Evolutionary conservation across 2,329 filamentous ascomycete genomes (phyloP).

Genomic region (Cladosporium cucumerinum): DNA sequence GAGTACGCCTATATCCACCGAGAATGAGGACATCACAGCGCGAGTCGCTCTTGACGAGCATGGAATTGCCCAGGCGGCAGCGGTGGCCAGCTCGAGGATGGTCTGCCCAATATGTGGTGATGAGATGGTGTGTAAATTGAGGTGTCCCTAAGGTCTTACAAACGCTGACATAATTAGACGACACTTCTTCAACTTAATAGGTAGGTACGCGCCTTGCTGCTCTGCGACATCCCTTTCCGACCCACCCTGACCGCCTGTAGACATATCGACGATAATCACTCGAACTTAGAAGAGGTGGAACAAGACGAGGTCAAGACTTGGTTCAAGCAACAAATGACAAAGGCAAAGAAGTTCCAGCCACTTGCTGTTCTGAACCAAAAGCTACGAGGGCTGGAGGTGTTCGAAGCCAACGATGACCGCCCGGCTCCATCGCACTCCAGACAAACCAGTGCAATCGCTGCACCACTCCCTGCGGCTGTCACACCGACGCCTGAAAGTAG

Average conservation of each 20-base stretch:
- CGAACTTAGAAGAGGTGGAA: slow-evolving; percentile 80
- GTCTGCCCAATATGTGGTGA: slow-evolving; percentile 97
- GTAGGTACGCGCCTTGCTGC: slow-evolving; percentile 38
- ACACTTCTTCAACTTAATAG: slow-evolving; percentile 89
- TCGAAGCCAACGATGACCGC: slow-evolving; percentile 78
- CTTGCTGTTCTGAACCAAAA: slow-evolving; percentile 91
- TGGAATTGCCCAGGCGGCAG: slow-evolving; percentile 53
- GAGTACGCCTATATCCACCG: slow-evolving; percentile 65
- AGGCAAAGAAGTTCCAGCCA: slow-evolving; percentile 89
- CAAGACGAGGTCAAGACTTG: slow-evolving; percentile 95
- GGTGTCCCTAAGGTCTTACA: not conserved
- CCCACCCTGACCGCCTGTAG: slow-evolving; percentile 38
- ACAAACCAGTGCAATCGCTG: slow-evolving; percentile 20
- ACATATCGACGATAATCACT: slow-evolving; percentile 83
- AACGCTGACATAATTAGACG: slow-evolving; percentile 54
- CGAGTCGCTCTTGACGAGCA: slow-evolving; percentile 70
- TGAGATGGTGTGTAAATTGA: slow-evolving; percentile 71
- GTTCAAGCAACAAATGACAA: slow-evolving; percentile 92
- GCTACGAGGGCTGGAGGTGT: slow-evolving; percentile 85
- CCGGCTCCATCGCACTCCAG: slow-evolving; percentile 40
- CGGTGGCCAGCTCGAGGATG: slow-evolving; percentile 63
- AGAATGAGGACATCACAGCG: slow-evolving; percentile 74
- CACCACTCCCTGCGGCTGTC: slow-evolving; percentile 29
- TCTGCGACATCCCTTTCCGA: not conserved
- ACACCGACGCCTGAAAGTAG: slow-evolving; percentile 31